Percentiles rank a stretch among this genome's conserved stretches.
Evolutionary conservation across 2,329 filamentous ascomycete species (phyloP).

Genomic region (Myriosclerotinia duriaeana): DNA sequence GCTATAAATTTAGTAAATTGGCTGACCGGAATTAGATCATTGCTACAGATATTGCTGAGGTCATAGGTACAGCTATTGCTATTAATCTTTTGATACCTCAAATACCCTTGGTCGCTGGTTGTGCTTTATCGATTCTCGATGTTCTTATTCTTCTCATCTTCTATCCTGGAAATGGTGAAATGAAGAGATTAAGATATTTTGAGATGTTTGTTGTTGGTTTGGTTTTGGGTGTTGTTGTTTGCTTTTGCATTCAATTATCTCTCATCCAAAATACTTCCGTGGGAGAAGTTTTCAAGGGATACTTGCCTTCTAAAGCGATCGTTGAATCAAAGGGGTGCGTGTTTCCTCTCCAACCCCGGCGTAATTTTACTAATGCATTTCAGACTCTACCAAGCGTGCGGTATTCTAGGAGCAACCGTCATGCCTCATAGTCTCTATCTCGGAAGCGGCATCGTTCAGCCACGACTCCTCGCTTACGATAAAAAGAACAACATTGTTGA

Average conservation of each 20-base stretch:
- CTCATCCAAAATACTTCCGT: constrained; percentile 56
- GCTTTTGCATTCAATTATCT: constrained; percentile 69
- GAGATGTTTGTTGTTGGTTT: constrained; percentile 63
- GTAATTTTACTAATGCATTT: constrained; percentile 28
- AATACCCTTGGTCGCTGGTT: constrained; percentile 66
- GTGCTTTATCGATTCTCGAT: constrained; percentile 66
- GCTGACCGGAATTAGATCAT: too few species aligned
- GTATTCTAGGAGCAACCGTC: constrained; percentile 74
- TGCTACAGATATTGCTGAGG: constrained; percentile 58
- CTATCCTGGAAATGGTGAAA: constrained; percentile 58
- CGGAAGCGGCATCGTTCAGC: constrained; percentile 67
- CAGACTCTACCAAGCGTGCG: constrained; percentile 67
- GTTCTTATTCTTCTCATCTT: constrained; percentile 67
- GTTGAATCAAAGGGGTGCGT: constrained; percentile 55
- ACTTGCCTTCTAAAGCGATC: constrained; percentile 60
- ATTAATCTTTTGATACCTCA: constrained; percentile 64
- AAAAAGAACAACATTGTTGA: constrained; percentile 52
- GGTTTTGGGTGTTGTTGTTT: constrained; percentile 67
- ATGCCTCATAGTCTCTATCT: constrained; percentile 70
- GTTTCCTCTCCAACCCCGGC: not conserved
- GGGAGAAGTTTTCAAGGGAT: constrained; percentile 63
- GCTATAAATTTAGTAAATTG: too few species aligned
- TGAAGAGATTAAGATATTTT: constrained; percentile 61
- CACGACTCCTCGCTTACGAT: constrained; percentile 64
- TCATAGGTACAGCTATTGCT: constrained; percentile 68